Conservation (phyloP, 805 yeast genomes). For the Candida vaughaniae region DNA sequence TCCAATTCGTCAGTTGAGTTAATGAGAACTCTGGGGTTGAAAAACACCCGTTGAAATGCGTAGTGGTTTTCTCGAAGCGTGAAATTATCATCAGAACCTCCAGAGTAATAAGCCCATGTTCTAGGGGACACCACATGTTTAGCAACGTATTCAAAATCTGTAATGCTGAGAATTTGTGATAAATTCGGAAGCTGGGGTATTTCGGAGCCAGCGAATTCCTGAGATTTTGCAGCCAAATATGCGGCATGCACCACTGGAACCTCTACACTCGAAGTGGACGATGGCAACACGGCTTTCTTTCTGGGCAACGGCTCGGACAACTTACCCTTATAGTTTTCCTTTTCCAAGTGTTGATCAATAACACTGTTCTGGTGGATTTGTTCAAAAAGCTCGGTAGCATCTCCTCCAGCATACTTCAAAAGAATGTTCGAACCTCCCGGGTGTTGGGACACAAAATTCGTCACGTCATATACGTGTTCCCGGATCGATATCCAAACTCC, state of each 20-base stretch:
- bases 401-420: constrained; percentile 58
- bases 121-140: constrained; percentile 26
- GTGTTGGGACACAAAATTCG: constrained; percentile 68
- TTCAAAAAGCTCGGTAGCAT: constrained; percentile 53
- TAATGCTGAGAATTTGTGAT: constrained; percentile 27
- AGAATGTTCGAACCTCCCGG: constrained; percentile 64
- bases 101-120: constrained; percentile 39
- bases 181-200: constrained; percentile 30
- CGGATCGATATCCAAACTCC: constrained; percentile 34
- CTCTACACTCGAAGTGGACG: constrained; percentile 6
- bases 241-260: constrained; percentile 1
- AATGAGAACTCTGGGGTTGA: constrained; percentile 45
- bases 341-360: constrained; percentile 18
- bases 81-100: constrained; percentile 52
- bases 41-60: constrained; percentile 41
- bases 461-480: constrained; percentile 82
- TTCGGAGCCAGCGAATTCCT: constrained; percentile 19
- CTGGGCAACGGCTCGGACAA: constrained; percentile 8
- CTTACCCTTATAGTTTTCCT: constrained; percentile 20
- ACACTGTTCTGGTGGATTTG: constrained; percentile 37
- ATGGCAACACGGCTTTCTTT: not conserved
- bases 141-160: constrained; percentile 44
- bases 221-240: constrained; percentile 1
- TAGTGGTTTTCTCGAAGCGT: constrained; percentile 44
- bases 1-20: constrained; percentile 28